These are phyloP conservation scores for Stentor roeselii DNA, from an alignment of 73 alveolate genomes.

Conservation along the genomic window DNA sequence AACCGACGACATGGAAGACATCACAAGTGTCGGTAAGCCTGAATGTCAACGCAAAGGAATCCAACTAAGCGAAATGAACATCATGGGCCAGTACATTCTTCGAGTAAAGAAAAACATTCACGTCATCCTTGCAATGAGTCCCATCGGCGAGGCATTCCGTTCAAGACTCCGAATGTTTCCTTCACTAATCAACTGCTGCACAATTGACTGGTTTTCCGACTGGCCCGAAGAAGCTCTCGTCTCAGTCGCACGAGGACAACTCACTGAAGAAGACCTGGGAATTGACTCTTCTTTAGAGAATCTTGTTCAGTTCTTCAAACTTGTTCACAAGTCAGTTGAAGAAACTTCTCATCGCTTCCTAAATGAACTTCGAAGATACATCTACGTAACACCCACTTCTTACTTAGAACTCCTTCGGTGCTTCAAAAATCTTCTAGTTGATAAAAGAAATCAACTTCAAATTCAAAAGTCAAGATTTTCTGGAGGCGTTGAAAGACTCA, in stretches of 20 bases:
- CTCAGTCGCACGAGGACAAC: slow-evolving; percentile 79
- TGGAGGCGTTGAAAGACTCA: slow-evolving; percentile 89
- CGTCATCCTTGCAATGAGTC: slow-evolving; percentile 97
- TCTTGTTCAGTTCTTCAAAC: slow-evolving; percentile 61
- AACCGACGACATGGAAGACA: slow-evolving; percentile 72
- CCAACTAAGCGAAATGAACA: slow-evolving; percentile 68
- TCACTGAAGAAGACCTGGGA: slow-evolving; percentile 52
- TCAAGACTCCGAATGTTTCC: slow-evolving; percentile 99
- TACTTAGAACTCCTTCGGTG: slow-evolving; percentile 86
- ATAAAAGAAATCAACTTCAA: slow-evolving; percentile 83
- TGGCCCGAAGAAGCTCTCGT: slow-evolving; percentile 97
- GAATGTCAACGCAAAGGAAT: slow-evolving; percentile 66
- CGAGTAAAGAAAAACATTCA: slow-evolving; percentile 95
- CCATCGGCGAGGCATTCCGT: slow-evolving; percentile 94
- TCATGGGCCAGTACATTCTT: slow-evolving; percentile 53
- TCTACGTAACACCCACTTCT: slow-evolving; percentile 93
- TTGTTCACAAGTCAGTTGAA: slow-evolving; percentile 64
- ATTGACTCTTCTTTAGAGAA: background rate
- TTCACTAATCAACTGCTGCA: slow-evolving; percentile 97
- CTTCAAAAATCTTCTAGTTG: slow-evolving; percentile 73
- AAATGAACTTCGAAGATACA: slow-evolving; percentile 53
- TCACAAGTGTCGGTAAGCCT: slow-evolving; percentile 58
- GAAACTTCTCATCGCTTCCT: slow-evolving; percentile 29
- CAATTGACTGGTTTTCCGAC: slow-evolving; percentile 90
- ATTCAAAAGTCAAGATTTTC: slow-evolving; percentile 77